Base-by-base conservation (phyloP, 192 early-diverging fungal species). In the Anaeromyces robustus region DNA sequence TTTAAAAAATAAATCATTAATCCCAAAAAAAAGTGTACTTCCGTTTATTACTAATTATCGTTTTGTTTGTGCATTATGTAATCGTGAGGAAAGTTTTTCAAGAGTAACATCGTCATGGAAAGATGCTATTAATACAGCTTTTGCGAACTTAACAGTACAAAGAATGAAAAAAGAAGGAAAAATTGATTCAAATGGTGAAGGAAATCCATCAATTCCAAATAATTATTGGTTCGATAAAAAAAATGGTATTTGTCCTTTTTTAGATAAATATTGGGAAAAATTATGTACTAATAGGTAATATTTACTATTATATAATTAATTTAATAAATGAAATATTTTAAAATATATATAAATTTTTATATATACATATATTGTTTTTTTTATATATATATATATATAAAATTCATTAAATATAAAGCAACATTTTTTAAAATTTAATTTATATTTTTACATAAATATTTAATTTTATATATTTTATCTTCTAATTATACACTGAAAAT, bases 161-260 rank as follows among this genome's bases (percentile, higher is more conserved):
- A 83, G 89, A 81, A 85, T 87, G 30, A 80, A 87, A 22, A 80
- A 80, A 29, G 86, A 83, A 80, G 81, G 83, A 30, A 43, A 82
- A 77, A 80, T 77, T 78, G 37, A 81, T 79, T 85, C 79, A 85
- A 81, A 52, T 84, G 84, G 78, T 81, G 83, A 77, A 81, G 13
- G 82, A 77, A 77, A 18, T 81, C 83, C 68, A 80, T 86, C 85
- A 84, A 78, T 86, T 17, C 86, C 88, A 26, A 83, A 86, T 26
- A 83, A 83, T 28, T 92, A 87, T 81, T 90, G 87, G 79, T 92
- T 92, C 77, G 89, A 91, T 78, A 92, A 92, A 81, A 89, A 92
- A 52, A 87, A 90, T 14, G 29, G 29, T 79, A 91, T 92, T 43
- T 80, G 90, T 14, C 91, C 91, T 0, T 92, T 87, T 81, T 89